Percentiles rank a stretch among this genome's conserved stretches.
phyloP scores from a whole-genome alignment of 305 asterid species.

The Fraxinus greggii region DNA sequence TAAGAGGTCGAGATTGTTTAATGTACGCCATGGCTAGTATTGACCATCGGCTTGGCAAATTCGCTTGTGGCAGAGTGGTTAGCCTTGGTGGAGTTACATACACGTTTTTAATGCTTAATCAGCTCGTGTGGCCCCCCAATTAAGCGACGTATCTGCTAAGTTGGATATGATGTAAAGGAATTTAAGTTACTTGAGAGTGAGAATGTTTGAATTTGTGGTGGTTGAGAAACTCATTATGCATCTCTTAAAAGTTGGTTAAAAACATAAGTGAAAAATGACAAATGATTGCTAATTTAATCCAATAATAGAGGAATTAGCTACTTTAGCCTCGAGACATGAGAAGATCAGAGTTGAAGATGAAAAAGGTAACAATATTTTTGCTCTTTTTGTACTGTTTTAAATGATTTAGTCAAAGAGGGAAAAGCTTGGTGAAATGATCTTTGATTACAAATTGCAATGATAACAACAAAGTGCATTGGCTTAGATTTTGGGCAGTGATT shows the following conservation, averaged over 20 bases:
- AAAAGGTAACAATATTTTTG: neutral
- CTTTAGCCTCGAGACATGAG: neutral
- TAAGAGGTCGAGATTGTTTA: too few relatives aligned
- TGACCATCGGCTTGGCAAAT: neutral
- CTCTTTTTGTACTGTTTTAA: neutral
- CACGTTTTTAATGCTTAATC: neutral
- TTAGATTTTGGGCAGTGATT: neutral
- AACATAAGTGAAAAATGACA: neutral
- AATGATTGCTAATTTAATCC: neutral
- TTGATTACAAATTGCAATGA: neutral
- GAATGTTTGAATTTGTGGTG: neutral
- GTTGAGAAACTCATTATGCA: neutral
- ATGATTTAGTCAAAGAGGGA: slow-evolving; percentile 6
- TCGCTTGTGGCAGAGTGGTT: neutral
- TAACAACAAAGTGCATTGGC: neutral
- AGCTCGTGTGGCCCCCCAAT: neutral
- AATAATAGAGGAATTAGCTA: neutral
- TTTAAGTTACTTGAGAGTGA: neutral
- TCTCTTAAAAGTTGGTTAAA: neutral
- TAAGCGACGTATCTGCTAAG: neutral
- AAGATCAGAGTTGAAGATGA: neutral
- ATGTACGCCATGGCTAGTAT: neutral
- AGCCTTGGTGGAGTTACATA: neutral
- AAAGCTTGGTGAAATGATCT: neutral
- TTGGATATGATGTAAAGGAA: neutral